phyloP scores from a whole-genome alignment of 164 flowering plant genomes.

The Taxillus chinensis region DNA sequence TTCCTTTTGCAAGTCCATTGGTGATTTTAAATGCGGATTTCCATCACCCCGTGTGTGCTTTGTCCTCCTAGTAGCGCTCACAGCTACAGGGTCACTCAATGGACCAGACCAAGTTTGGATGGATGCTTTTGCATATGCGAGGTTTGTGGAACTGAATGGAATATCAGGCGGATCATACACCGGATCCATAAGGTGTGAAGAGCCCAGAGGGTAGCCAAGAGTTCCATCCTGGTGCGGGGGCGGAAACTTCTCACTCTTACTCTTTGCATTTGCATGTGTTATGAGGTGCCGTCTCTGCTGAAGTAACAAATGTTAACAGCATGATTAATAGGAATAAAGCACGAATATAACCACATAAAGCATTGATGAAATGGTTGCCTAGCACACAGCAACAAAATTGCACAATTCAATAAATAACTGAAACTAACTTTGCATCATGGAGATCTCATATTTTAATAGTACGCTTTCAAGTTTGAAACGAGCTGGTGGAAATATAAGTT shows the following conservation, averaged over 20 bases:
- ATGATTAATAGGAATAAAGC: too few relatives aligned
- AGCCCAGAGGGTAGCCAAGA: constrained; percentile 67
- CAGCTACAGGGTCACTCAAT: constrained; percentile 40
- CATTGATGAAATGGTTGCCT: too few relatives aligned
- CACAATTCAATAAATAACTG: too few relatives aligned
- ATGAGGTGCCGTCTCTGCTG: constrained; percentile 77
- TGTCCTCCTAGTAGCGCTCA: constrained; percentile 42
- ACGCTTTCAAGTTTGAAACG: too few relatives aligned
- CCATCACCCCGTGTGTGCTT: constrained; percentile 27
- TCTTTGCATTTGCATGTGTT: constrained; percentile 87
- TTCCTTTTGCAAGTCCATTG: constrained; percentile 24
- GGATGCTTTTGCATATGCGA: constrained; percentile 51
- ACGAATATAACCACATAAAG: too few relatives aligned
- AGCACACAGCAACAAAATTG: too few relatives aligned
- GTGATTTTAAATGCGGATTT: constrained; percentile 15
- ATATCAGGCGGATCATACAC: constrained; percentile 62
- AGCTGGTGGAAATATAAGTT: too few relatives aligned
- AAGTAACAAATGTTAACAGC: not conserved
- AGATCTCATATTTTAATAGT: too few relatives aligned
- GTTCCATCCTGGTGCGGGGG: constrained; percentile 97
- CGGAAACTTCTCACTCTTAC: constrained; percentile 96
- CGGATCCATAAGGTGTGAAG: constrained; percentile 62
- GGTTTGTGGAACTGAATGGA: constrained; percentile 65
- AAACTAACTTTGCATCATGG: too few relatives aligned
- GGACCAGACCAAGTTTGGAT: constrained; percentile 93